phyloP scores from a whole-genome alignment of 345 rosid species.

The Moricandia arvensis region DNA sequence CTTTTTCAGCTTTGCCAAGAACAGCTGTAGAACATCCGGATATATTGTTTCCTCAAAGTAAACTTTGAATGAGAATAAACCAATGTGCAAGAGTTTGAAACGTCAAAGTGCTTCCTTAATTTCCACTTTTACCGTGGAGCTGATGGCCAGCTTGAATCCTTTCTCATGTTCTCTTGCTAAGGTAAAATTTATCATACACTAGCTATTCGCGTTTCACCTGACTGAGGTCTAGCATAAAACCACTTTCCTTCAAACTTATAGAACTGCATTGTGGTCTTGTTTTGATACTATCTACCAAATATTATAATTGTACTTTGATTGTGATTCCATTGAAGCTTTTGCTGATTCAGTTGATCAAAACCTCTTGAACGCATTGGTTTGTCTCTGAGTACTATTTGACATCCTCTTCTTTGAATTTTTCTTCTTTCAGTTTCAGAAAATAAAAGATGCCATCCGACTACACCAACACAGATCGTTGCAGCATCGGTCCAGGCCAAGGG shows the following conservation, averaged over 20 bases:
- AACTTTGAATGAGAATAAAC: constrained; percentile 90
- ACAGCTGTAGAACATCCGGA: constrained; percentile 73
- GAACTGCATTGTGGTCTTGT: background rate
- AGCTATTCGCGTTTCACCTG: background rate
- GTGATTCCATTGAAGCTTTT: background rate
- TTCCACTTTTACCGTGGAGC: constrained; percentile 92
- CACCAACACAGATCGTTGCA: constrained; percentile 65
- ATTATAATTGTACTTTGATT: background rate
- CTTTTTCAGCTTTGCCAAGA: constrained; percentile 69
- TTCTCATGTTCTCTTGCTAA: constrained; percentile 90
- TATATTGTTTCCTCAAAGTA: constrained; percentile 82
- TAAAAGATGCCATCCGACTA: constrained; percentile 69
- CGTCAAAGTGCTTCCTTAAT: constrained; percentile 81
- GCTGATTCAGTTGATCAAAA: background rate
- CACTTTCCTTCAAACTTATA: background rate
- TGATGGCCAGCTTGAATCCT: constrained; percentile 79
- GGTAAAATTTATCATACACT: constrained; percentile 37
- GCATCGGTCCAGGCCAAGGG: constrained; percentile 55
- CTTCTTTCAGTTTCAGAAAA: constrained; percentile 76
- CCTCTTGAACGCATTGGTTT: background rate
- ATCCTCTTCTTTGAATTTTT: background rate
- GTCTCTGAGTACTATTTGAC: constrained; percentile 8
- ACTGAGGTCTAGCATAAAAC: background rate
- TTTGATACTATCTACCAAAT: background rate
- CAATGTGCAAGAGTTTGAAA: constrained; percentile 90